Conservation (phyloP, 352 stramenopile genomes). For the Bremia lactucae region DNA sequence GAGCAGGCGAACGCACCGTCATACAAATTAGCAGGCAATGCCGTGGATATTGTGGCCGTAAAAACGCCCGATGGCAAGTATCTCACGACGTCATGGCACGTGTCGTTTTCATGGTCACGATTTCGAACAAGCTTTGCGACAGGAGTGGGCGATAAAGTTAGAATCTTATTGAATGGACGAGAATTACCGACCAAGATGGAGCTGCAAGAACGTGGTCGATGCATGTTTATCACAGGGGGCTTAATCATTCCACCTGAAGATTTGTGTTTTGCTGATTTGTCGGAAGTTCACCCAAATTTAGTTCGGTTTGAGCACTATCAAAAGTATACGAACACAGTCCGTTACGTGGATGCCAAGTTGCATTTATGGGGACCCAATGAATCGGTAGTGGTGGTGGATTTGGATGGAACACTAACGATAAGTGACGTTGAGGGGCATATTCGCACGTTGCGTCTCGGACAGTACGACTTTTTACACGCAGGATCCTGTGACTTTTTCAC, state of each 20-base stretch:
- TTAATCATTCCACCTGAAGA: conserved; percentile 46
- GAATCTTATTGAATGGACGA: conserved; percentile 67
- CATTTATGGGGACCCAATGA: conserved; percentile 74
- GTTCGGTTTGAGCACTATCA: conserved; percentile 77
- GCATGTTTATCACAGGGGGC: conserved; percentile 49
- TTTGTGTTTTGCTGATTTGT: conserved; percentile 41
- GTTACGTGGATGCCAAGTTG: conserved; percentile 63
- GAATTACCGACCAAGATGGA: conserved; percentile 71
- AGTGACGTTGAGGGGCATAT: conserved; percentile 83
- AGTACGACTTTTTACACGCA: conserved; percentile 77
- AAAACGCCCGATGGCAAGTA: conserved; percentile 44
- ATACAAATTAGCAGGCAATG: conserved; percentile 70
- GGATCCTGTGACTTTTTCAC: conserved; percentile 74
- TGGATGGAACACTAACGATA: conserved; percentile 77
- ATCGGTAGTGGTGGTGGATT: conserved; percentile 67
- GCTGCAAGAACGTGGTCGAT: conserved; percentile 53
- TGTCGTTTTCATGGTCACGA: conserved; percentile 61
- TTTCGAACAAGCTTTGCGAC: conserved; percentile 49
- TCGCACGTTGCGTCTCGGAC: conserved; percentile 63
- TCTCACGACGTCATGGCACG: conserved; percentile 67
- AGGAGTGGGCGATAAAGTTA: conserved; percentile 58
- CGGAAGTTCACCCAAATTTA: conserved; percentile 49
- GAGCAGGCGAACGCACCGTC: conserved; percentile 14
- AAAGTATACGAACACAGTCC: conserved; percentile 50
- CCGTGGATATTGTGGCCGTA: conserved; percentile 68